Evolutionary conservation across 1,139 yeast species (phyloP), one percentile per base, ranked within the genome.

Genomic region (Sugiyamaella xylanicola): DNA sequence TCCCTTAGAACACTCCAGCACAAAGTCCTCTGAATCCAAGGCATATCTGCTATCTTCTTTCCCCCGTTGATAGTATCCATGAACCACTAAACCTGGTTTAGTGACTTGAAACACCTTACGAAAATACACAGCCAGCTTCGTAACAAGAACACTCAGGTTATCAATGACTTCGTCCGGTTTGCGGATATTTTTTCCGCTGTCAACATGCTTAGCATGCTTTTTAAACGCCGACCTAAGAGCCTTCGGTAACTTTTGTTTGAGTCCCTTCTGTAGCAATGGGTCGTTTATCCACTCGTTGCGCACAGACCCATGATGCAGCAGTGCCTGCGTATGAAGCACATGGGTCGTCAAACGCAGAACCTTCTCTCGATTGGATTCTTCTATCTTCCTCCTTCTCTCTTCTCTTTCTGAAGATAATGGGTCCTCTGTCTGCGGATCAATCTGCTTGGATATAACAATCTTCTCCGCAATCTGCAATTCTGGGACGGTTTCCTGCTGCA

Each of bases 241-340:
- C 17, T 52, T 46, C 9, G 55, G 55, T 2, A 55, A 42, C 39
- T 37, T 32, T 40, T 48, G 39, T 29, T 48, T 52, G 8, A 55
- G 35, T 37, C 29, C 45, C 21, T 40, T 22, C 47, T 55, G 58
- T 20, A 55, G 22, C 15, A 44, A 45, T 4, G 25, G 39, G 16
- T 52, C 43, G 35, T 55, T 52, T 21, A 55, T 44, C 58, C 58
- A 55, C 20, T 44, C 49, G 44, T 52, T 55, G 13, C 58, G 36
- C 17, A 52, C 25, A 9, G 35, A 44, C 16, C 58, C 58, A 36
- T 55, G 56, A 39, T 52, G 32, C 19, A 55, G 32, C 42, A 55
- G 20, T 7, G 48, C 20, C 25, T 48, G 52, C 20, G 37, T 20
- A 42, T 52, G 58, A 22, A 55, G 41, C 22, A 55, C 20, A 37